Evolutionary conservation across 371 early-diverging fungal species (phyloP), one percentile per base, ranked within the genome.

Genomic region (Apophysomyces trapeziformis): DNA sequence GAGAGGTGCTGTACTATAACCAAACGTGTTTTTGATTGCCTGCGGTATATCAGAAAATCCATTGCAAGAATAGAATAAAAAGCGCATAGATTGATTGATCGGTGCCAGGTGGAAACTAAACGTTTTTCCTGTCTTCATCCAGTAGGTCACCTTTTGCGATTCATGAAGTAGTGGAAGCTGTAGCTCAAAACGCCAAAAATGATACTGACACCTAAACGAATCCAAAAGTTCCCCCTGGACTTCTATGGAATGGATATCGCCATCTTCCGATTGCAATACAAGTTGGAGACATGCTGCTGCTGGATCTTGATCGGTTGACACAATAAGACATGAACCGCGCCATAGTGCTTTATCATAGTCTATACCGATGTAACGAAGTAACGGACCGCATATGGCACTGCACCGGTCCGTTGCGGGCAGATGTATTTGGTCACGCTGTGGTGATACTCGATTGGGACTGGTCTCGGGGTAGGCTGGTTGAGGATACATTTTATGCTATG

Each of bases 31-130:
- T n/a, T 79, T 84, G 45, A 82, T 76, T 58, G 82, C 83, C 26
- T 73, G 68, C 18, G 86, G 79, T 26, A 85, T 78, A 62, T 83
- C 78, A 16, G 86, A 84, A 67, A 89, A 89, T 0, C 91, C 92
- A 66, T 89, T 91, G 69, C 92, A 90, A 41, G 80, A 76, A 73
- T 71, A 77, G 72, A 85, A 89, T 16, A 67, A 47, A 65, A 70
- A 76, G 1, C 74, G 65, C 79, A 75, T 80, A 5, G 57, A 46
- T 56, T 69, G 38, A n/a, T 73, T 58, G 21, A 38, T 13, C 0
- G 68, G 70, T 35, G 47, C 74, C 36, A 67, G 59, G 56, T 61
- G 65, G 47, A 69, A 79, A 1, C 58, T 64, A 35, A 58, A 58
- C 5, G 58, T 61, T 4, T 38, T 45, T 14, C 12, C 45, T 2